phyloP scores from a whole-genome alignment of 768 basidiomycete genomes.

The Chalciporus sphaerocephalus region DNA sequence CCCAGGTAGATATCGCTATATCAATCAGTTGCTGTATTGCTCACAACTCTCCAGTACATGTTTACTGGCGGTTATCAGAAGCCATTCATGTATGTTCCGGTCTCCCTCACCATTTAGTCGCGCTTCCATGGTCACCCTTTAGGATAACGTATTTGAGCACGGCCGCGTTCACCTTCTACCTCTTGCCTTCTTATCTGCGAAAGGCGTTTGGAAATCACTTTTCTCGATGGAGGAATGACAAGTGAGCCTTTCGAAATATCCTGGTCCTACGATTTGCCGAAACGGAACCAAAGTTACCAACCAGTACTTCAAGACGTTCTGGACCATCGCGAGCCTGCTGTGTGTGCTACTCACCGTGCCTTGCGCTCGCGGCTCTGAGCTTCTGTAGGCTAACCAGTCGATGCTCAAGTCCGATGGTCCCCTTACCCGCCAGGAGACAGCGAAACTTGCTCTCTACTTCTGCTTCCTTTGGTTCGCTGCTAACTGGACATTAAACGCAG shows the following conservation, averaged over 20 bases:
- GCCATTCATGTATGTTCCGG: slow-evolving; percentile 69
- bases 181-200: slow-evolving; percentile 55
- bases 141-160: slow-evolving; percentile 92
- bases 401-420: slow-evolving; percentile 28
- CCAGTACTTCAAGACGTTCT: slow-evolving; percentile 17
- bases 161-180: slow-evolving; percentile 80
- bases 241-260: slow-evolving; percentile 5
- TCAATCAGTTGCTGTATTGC: background rate
- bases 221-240: slow-evolving; percentile 4
- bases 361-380: background rate
- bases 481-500: slow-evolving; percentile 86
- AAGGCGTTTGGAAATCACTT: slow-evolving; percentile 14
- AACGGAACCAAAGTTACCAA: slow-evolving; percentile 22
- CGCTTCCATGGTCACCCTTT: slow-evolving; percentile 4
- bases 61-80: slow-evolving; percentile 76
- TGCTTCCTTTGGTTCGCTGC: slow-evolving; percentile 92
- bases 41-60: slow-evolving; percentile 36
- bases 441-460: slow-evolving; percentile 71
- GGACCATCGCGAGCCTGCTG: slow-evolving; percentile 14
- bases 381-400: slow-evolving; percentile 10
- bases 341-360: slow-evolving; percentile 5
- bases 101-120: background rate
- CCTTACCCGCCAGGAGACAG: slow-evolving; percentile 67
- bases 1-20: slow-evolving; percentile 48
- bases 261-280: background rate